Percentiles rank a stretch among this genome's conserved stretches.
These are phyloP conservation scores for Phytophthora citricola DNA, from an alignment of 352 stramenopile species.

Conservation along the genomic window DNA sequence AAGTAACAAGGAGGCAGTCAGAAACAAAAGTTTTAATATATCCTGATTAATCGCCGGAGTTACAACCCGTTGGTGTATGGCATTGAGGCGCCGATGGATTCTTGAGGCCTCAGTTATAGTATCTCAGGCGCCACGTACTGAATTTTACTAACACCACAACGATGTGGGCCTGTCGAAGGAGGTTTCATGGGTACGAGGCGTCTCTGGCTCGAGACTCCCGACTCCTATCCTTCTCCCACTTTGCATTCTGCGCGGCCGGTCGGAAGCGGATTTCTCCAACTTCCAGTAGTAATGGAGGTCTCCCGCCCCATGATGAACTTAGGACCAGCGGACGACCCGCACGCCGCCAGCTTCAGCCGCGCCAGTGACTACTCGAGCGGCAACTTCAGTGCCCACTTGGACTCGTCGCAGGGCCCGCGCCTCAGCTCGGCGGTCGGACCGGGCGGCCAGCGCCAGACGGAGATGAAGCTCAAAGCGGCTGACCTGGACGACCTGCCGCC, in stretches of 20 bases:
- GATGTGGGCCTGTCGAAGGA: not conserved
- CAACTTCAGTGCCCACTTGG: slow-evolving; percentile 27
- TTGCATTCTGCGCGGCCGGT: slow-evolving; percentile 9
- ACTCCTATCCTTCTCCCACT: not conserved
- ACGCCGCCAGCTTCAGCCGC: not conserved
- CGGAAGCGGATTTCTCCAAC: not conserved
- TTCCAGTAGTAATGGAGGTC: slow-evolving; percentile 21
- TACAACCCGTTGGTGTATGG: slow-evolving; percentile 3
- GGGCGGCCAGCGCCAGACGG: slow-evolving; percentile 40
- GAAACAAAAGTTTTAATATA: no score
- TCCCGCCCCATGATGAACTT: slow-evolving; percentile 8
- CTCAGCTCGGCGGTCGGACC: slow-evolving; percentile 17
- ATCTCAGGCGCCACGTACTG: slow-evolving; percentile 9
- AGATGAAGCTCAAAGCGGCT: slow-evolving; percentile 64
- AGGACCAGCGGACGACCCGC: slow-evolving; percentile 2
- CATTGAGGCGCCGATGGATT: not conserved
- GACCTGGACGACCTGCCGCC: slow-evolving; percentile 44
- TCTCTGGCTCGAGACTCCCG: not conserved
- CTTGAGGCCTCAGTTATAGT: not conserved
- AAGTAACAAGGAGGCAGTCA: not conserved
- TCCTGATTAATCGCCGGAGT: not conserved
- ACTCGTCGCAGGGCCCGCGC: slow-evolving; percentile 26
- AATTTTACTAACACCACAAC: no score
- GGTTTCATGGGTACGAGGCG: slow-evolving; percentile 7
- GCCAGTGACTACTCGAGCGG: slow-evolving; percentile 34